A percentile compares a stretch with the other conserved stretches of the same genome.
phyloP scores from a whole-genome alignment of 345 rosid species.

The Eucalyptus sideroxylon region DNA sequence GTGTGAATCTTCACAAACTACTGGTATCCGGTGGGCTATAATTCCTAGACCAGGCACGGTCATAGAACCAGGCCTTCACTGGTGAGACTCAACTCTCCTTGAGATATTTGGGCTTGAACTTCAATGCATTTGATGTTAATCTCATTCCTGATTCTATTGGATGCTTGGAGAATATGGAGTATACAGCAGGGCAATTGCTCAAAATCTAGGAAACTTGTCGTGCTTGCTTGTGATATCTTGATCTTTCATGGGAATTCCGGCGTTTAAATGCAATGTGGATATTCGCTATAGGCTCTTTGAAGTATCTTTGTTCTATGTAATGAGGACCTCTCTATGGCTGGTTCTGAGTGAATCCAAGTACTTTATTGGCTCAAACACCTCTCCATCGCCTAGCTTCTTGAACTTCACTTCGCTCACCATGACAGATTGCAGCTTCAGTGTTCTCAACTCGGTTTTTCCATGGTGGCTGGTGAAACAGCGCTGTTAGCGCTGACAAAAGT shows the following conservation, averaged over 20 bases:
- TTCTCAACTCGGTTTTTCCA: neutral
- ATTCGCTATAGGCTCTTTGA: neutral
- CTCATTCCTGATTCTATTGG: neutral
- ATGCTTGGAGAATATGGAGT: neutral
- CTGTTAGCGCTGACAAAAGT: neutral
- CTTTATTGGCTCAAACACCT: rapidly evolving
- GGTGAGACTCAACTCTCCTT: neutral
- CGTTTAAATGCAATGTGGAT: neutral
- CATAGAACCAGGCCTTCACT: neutral
- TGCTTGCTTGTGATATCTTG: neutral
- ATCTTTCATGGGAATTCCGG: neutral
- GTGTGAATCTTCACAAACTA: neutral
- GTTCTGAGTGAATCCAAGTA: neutral
- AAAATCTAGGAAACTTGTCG: neutral
- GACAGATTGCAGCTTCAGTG: neutral
- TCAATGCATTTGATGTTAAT: neutral
- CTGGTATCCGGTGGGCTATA: neutral
- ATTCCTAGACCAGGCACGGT: neutral
- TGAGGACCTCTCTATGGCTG: neutral
- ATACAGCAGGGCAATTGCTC: neutral
- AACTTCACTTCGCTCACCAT: rapidly evolving
- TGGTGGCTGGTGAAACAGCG: neutral
- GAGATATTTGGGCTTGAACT: neutral
- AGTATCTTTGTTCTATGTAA: neutral
- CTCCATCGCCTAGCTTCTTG: neutral